Percentiles rank a stretch among this genome's conserved stretches.
phyloP scores from a whole-genome alignment of 2,329 filamentous ascomycete species.

The Sarocladium brachiariae region DNA sequence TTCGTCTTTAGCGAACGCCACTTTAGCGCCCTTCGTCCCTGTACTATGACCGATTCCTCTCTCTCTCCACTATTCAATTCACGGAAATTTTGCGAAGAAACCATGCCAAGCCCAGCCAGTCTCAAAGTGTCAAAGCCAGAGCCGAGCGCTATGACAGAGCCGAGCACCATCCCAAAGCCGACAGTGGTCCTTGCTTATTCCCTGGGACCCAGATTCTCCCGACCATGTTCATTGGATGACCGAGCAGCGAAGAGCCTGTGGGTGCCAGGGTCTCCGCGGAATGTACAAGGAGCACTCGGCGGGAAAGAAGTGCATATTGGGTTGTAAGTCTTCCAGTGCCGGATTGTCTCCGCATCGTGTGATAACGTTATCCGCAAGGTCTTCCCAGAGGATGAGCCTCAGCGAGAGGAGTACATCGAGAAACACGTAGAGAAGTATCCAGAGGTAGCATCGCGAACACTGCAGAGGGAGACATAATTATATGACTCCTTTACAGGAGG shows the following conservation, averaged over 20 bases:
- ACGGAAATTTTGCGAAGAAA: no score
- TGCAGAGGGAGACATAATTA: neutral
- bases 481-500: constrained; percentile 13
- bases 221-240: constrained; percentile 18
- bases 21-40: no score
- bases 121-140: no score
- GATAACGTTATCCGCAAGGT: constrained; percentile 10
- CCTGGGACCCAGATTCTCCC: constrained; percentile 19
- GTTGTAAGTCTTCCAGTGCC: constrained; percentile 16
- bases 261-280: constrained; percentile 17
- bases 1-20: no score
- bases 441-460: constrained; percentile 10
- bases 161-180: no score
- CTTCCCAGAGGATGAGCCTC: constrained; percentile 11
- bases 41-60: no score
- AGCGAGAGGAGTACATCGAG: constrained; percentile 14
- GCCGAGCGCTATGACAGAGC: no score
- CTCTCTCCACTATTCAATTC: no score
- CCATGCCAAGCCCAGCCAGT: no score
- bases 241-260: constrained; percentile 19
- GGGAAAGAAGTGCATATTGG: constrained; percentile 17
- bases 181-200: constrained; percentile 16
- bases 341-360: no score
- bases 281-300: constrained; percentile 17
- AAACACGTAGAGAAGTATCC: constrained; percentile 18